Base-by-base conservation (phyloP, 73 alveolate species). In the Uronychia binucleata region DNA sequence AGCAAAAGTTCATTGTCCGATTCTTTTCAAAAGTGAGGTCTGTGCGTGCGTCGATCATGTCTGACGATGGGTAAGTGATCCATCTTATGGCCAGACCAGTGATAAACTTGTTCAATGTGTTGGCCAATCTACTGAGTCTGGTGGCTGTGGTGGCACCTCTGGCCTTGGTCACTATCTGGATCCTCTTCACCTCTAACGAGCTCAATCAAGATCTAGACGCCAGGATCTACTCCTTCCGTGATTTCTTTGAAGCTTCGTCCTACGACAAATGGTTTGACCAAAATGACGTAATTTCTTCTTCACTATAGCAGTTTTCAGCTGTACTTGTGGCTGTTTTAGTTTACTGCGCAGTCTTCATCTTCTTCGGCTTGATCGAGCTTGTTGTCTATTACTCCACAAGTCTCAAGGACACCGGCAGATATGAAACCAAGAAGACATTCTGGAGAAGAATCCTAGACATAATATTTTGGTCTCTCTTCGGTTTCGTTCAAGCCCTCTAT, bases 361-460 rank as follows among this genome's bases (percentile, higher is more conserved):
- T 82, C 57, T 19, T 46, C 5, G 89, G 82, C 0, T 1, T 82
- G 34, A 34, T 82, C 1, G 89, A 82, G 74, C 59, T 82, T 1
- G 58, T 74, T 0, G 33, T 74, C 30, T 75, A 30, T 34, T 82
- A 82, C 33, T 0, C 77, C 0, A 82, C 89, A 30, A 80, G 82
- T 58, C 57, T 77, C 0, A 30, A 77, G 33, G 80, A 82, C 78
- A 82, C 58, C n/a, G 89, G 89, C 0, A 82, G 35, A 33, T 82
- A 60, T 31, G 26, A 26, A 0, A 46, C 35, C 26, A 33, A 11
- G 57, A 31, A 75, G 26, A n/a, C 89, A 31, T 0, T 58, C 0
- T 28, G 76, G 0, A 59, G 57, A 25, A 11, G 31, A 35, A 19
- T 82, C 0, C 14, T 46, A 0, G 77, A 0, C 0, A 11, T 33